Evolutionary conservation across 352 stramenopile species (phyloP).

Genomic region (Lagenidium sp.): DNA sequence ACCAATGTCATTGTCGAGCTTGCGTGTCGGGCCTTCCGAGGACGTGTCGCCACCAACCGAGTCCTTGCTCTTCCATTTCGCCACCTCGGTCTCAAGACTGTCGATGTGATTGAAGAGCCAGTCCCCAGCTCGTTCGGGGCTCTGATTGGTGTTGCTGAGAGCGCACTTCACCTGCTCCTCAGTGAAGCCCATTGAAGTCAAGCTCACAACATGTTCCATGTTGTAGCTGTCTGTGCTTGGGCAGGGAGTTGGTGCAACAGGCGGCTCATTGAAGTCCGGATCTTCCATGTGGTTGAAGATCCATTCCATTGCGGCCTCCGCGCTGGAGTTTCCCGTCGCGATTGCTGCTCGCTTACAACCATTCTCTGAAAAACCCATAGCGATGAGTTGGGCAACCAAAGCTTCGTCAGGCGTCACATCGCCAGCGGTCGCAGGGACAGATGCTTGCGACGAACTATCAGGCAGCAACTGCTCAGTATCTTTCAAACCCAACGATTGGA

Average conservation of each 20-base stretch:
- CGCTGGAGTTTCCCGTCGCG: slow-evolving; percentile 83
- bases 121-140: slow-evolving; percentile 92
- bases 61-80: slow-evolving; percentile 51
- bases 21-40: slow-evolving; percentile 13
- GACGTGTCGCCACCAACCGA: slow-evolving; percentile 10
- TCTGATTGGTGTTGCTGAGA: slow-evolving; percentile 87
- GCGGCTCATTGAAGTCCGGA: slow-evolving; percentile 94
- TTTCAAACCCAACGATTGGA: slow-evolving; percentile 82
- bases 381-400: slow-evolving; percentile 92
- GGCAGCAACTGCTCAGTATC: slow-evolving; percentile 85
- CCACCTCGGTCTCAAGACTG: slow-evolving; percentile 89
- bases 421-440: slow-evolving; percentile 7
- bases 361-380: slow-evolving; percentile 98
- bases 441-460: slow-evolving; percentile 23
- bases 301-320: slow-evolving; percentile 96
- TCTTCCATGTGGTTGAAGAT: slow-evolving; percentile 98
- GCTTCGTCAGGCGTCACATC: slow-evolving; percentile 79
- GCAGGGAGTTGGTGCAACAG: slow-evolving; percentile 1
- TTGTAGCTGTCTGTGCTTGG: slow-evolving; percentile 54
- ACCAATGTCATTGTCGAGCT: slow-evolving; percentile 46
- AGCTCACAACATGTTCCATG: slow-evolving; percentile 43
- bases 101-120: slow-evolving; percentile 99
- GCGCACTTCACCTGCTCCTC: slow-evolving; percentile 89
- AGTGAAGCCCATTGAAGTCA: slow-evolving; percentile 85
- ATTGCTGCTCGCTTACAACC: slow-evolving; percentile 94